These are phyloP conservation scores for Phialocephala sp. DNA, from an alignment of 2,329 filamentous ascomycete genomes.

Conservation along the genomic window DNA sequence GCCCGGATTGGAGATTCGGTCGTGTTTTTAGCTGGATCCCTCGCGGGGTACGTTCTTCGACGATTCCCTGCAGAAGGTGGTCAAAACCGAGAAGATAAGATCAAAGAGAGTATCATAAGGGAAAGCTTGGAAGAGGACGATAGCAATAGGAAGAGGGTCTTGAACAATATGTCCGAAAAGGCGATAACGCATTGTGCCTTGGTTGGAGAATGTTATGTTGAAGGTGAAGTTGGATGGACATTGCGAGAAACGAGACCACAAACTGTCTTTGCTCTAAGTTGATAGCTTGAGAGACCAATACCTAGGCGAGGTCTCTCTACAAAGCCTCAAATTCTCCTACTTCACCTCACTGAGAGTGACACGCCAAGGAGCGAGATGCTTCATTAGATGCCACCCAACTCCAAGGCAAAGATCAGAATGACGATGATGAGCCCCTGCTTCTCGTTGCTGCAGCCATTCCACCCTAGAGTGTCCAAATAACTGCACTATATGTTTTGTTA, in stretches of 20 bases:
- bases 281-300: background rate
- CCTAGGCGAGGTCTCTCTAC: background rate
- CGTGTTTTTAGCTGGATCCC: constrained; percentile 14
- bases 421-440: no score
- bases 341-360: no score
- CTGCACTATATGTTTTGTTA: no score
- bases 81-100: background rate
- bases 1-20: background rate
- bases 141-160: background rate
- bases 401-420: no score
- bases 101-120: background rate
- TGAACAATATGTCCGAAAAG: background rate
- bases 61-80: background rate
- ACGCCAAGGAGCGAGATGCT: no score
- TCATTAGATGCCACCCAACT: no score
- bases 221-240: constrained; percentile 12
- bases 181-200: background rate
- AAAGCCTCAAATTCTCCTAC: no score
- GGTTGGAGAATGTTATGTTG: constrained; percentile 10
- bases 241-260: background rate
- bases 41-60: background rate
- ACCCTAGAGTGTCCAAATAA: no score
- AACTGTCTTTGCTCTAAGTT: background rate
- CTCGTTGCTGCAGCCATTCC: no score
- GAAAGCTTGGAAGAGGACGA: background rate